These are phyloP conservation scores for Breviolum minutum DNA, from an alignment of 73 alveolate genomes.

Conservation along the genomic window DNA sequence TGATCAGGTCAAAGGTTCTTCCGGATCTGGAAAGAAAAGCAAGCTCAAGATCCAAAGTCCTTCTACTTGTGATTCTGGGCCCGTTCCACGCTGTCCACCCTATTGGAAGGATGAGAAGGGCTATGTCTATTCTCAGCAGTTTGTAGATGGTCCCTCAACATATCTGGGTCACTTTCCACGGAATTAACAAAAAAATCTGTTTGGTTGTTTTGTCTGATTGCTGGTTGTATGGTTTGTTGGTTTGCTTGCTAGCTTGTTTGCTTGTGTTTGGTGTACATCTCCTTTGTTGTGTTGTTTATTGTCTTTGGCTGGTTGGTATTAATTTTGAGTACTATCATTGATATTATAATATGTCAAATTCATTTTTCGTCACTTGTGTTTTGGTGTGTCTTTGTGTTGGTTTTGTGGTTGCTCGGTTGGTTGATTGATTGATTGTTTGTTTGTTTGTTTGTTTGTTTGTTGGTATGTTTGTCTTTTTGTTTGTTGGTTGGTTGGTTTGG, in stretches of 20 bases:
- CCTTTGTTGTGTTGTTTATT: no score
- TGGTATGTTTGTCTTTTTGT: no score
- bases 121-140: background rate
- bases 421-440: no score
- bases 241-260: no score
- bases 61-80: background rate
- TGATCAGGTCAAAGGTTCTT: background rate
- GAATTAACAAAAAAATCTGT: no score
- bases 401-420: no score
- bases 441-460: no score
- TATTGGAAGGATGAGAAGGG: conserved; percentile 5
- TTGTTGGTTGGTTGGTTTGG: no score
- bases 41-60: background rate
- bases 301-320: background rate
- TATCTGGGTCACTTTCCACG: background rate
- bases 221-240: no score
- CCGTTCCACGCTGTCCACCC: background rate
- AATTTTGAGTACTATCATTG: background rate
- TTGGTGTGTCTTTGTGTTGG: background rate
- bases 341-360: background rate
- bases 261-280: no score
- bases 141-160: background rate
- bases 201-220: no score
- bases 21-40: background rate
- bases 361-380: background rate